Evolutionary conservation across 2,329 filamentous ascomycete species (phyloP).

Genomic region (Pseudogymnoascus destructans): DNA sequence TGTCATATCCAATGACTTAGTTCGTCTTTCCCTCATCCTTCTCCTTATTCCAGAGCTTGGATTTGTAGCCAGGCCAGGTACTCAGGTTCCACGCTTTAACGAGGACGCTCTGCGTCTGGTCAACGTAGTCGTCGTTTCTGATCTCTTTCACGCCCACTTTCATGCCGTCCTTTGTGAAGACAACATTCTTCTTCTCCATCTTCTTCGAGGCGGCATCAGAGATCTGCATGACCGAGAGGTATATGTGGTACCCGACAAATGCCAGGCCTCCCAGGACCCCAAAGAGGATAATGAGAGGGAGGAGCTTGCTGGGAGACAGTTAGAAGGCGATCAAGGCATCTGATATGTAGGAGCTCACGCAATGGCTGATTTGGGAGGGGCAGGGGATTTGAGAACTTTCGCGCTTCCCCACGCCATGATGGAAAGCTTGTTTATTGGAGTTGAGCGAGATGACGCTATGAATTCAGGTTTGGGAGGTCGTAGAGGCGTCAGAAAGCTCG

Average conservation of each 20-base stretch:
- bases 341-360: constrained; percentile 18
- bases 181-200: constrained; percentile 64
- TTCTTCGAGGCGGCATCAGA: constrained; percentile 50
- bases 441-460: constrained; percentile 5
- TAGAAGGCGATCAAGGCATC: not conserved
- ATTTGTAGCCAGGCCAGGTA: constrained; percentile 26
- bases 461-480: not conserved
- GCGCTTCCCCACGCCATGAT: constrained; percentile 27
- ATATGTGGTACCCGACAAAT: constrained; percentile 62
- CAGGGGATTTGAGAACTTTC: constrained; percentile 19
- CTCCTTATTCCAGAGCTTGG: constrained; percentile 27
- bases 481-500: not conserved
- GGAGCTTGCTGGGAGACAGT: constrained; percentile 32
- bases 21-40: constrained; percentile 24
- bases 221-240: constrained; percentile 53
- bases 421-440: constrained; percentile 11
- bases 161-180: constrained; percentile 62
- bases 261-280: constrained; percentile 41
- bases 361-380: constrained; percentile 25
- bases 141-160: constrained; percentile 59
- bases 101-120: constrained; percentile 56
- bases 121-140: constrained; percentile 57
- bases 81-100: constrained; percentile 53
- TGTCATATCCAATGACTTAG: constrained; percentile 14
- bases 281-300: constrained; percentile 55